Conservation (phyloP, 2,329 filamentous ascomycete species). For the Penicillium sp. region DNA sequence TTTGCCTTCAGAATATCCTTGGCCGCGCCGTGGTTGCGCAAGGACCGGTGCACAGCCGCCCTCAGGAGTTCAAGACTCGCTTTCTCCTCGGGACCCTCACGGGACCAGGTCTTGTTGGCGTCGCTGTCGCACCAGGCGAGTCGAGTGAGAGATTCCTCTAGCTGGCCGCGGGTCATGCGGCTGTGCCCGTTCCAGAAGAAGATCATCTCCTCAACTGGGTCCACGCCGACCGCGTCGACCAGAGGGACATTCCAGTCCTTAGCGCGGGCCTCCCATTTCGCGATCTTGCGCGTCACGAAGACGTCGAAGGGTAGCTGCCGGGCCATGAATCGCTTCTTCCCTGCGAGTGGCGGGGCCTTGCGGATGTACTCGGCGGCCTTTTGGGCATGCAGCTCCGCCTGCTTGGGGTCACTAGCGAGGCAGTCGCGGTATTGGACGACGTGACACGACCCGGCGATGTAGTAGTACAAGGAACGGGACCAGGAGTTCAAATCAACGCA, state of each 20-base stretch:
- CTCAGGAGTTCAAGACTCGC: conserved; percentile 66
- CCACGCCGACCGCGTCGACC: conserved; percentile 75
- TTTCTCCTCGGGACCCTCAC: conserved; percentile 57
- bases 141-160: conserved; percentile 61
- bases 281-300: conserved; percentile 77
- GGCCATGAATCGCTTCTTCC: conserved; percentile 87
- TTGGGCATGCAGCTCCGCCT: conserved; percentile 57
- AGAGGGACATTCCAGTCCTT: conserved; percentile 65
- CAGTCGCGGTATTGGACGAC: conserved; percentile 71
- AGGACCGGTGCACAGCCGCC: conserved; percentile 63
- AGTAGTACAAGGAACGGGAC: conserved; percentile 87
- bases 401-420: conserved; percentile 29
- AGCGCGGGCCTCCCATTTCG: conserved; percentile 80
- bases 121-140: conserved; percentile 68
- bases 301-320: conserved; percentile 85
- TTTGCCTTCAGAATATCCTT: conserved; percentile 60
- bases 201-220: conserved; percentile 83
- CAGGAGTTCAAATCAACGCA: conserved; percentile 83
- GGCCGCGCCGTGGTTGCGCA: conserved; percentile 64
- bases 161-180: conserved; percentile 66
- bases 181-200: conserved; percentile 91
- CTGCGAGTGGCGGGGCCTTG: conserved; percentile 69
- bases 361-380: conserved; percentile 68
- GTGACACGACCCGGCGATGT: conserved; percentile 74
- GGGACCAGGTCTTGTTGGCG: conserved; percentile 49